Evolutionary conservation across 805 yeast species (phyloP).

Genomic region (Metschnikowia peoriensis): DNA sequence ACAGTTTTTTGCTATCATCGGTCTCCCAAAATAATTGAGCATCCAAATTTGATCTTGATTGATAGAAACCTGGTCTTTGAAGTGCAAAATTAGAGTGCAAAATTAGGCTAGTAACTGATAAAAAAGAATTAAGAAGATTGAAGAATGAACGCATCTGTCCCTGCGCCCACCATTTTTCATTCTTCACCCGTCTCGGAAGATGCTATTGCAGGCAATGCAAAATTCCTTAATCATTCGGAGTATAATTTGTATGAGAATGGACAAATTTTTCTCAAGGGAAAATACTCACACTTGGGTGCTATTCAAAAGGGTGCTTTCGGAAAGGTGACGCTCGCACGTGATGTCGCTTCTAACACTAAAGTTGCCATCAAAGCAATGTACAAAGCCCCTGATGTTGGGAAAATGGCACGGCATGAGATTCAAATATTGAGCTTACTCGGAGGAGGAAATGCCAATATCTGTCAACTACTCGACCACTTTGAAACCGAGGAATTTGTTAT

Average conservation of each 20-base stretch:
- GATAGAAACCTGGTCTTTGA: too few relatives aligned
- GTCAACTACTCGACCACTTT: slow-evolving; percentile 56
- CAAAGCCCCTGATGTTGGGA: slow-evolving; percentile 40
- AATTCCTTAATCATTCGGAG: slow-evolving; percentile 18
- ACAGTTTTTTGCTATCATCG: too few relatives aligned
- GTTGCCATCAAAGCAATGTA: slow-evolving; percentile 59
- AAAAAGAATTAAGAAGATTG: neutral
- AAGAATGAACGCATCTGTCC: neutral
- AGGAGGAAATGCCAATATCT: slow-evolving; percentile 48
- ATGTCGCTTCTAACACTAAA: slow-evolving; percentile 24
- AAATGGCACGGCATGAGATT: slow-evolving; percentile 57
- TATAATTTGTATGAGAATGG: slow-evolving; percentile 43
- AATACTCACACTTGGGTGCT: slow-evolving; percentile 43
- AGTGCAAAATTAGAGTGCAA: too few relatives aligned
- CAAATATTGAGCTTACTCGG: slow-evolving; percentile 39
- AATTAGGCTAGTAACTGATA: too few relatives aligned
- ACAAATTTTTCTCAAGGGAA: slow-evolving; percentile 28
- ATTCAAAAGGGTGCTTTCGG: slow-evolving; percentile 64
- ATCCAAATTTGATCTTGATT: too few relatives aligned
- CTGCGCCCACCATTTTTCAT: neutral
- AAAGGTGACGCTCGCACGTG: slow-evolving; percentile 52
- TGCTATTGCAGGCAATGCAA: neutral
- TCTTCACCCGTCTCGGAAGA: neutral
- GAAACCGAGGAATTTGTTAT: slow-evolving; percentile 52
- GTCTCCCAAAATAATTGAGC: too few relatives aligned